These are phyloP conservation scores for Beauveria sp. DNA, from an alignment of 2,329 filamentous ascomycete species.

Conservation along the genomic window DNA sequence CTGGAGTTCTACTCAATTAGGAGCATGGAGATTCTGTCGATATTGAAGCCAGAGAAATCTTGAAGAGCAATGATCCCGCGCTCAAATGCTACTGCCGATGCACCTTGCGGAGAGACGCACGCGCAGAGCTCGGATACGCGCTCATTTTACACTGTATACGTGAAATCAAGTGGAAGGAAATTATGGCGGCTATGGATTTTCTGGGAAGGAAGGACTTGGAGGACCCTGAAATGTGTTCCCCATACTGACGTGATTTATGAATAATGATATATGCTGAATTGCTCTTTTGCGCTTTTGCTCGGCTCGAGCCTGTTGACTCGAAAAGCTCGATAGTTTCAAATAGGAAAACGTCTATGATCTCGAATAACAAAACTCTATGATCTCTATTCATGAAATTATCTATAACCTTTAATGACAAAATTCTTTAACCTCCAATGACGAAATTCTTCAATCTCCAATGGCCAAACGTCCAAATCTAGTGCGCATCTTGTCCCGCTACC, in stretches of 20 bases:
- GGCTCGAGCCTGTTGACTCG: background rate
- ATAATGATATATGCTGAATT: background rate
- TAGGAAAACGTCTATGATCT: background rate
- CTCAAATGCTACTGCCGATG: conserved; percentile 27
- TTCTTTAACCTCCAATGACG: background rate
- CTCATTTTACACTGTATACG: conserved; percentile 16
- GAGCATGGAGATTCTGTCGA: conserved; percentile 21
- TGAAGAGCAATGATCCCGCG: conserved; percentile 14
- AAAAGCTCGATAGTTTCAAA: background rate
- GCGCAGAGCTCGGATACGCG: conserved; percentile 17
- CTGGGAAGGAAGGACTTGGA: conserved; percentile 23
- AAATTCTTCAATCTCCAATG: background rate
- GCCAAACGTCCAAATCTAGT: background rate
- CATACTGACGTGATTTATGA: background rate
- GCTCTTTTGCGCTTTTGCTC: background rate
- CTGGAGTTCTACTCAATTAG: conserved; percentile 23
- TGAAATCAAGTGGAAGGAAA: conserved; percentile 22
- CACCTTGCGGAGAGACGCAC: conserved; percentile 17
- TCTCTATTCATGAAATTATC: background rate
- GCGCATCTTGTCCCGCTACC: background rate
- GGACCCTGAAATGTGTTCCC: conserved; percentile 7
- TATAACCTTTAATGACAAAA: background rate
- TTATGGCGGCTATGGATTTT: conserved; percentile 17
- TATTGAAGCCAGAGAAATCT: conserved; percentile 18
- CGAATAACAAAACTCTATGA: background rate